Evolutionary conservation across 192 early-diverging fungal genomes (phyloP).

Genomic region (Geranomyces michiganensis): DNA sequence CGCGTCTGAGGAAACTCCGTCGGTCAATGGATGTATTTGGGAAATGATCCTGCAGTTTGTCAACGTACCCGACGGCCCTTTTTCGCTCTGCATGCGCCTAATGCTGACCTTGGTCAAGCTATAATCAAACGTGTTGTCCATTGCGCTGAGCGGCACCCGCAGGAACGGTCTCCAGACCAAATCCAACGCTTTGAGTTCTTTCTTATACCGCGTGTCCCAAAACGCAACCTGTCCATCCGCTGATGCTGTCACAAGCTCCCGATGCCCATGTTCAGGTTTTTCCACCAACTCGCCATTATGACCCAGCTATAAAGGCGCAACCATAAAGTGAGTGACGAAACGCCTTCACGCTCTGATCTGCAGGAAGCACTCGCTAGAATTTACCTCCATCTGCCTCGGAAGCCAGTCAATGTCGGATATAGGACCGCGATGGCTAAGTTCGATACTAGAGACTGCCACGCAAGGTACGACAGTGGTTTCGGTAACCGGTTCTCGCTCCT

Average conservation of each 20-base stretch:
- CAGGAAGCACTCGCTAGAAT: no score
- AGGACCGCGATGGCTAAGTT: slow-evolving; percentile 51
- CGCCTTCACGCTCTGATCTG: no score
- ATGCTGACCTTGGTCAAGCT: slow-evolving; percentile 56
- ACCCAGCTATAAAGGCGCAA: slow-evolving; percentile 40
- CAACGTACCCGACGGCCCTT: background rate
- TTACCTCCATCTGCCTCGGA: slow-evolving; percentile 55
- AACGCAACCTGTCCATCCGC: slow-evolving; percentile 59
- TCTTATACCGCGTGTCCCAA: slow-evolving; percentile 65
- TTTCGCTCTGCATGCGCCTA: slow-evolving; percentile 23
- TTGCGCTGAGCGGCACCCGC: slow-evolving; percentile 57
- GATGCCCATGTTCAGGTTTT: slow-evolving; percentile 51
- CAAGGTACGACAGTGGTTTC: slow-evolving; percentile 48
- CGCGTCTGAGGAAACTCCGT: no score
- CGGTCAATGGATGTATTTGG: no score
- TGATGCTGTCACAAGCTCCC: slow-evolving; percentile 58
- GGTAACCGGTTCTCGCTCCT: slow-evolving; percentile 31
- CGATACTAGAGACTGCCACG: slow-evolving; percentile 59
- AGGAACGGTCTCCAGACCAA: slow-evolving; percentile 63
- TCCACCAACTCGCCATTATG: slow-evolving; percentile 51
- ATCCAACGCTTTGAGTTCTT: slow-evolving; percentile 59
- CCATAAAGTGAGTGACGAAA: no score
- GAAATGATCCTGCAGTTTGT: background rate
- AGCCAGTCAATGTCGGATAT: slow-evolving; percentile 63
- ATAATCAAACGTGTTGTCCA: slow-evolving; percentile 69